Base-by-base conservation (phyloP, 108 stramenopile species). In the Bacterosira constricta region DNA sequence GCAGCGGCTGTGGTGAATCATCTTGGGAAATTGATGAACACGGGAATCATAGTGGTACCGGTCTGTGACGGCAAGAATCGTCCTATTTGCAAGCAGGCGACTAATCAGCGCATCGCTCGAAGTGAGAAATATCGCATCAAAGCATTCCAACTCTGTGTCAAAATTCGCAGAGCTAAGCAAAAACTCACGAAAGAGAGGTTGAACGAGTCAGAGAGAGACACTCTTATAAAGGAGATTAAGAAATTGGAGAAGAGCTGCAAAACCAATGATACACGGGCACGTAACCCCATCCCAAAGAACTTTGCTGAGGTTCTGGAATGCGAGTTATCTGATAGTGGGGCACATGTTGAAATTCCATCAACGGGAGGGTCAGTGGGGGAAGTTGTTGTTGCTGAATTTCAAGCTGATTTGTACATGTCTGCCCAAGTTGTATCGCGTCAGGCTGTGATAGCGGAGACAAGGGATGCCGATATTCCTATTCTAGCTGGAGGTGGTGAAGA, bases 21-120 rank as follows among this genome's bases (percentile, higher is more conserved):
- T n/a, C n/a, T n/a, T n/a, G n/a, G n/a, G n/a, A n/a, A n/a, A n/a
- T n/a, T n/a, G n/a, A n/a, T n/a, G n/a, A n/a, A n/a, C n/a, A n/a
- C n/a, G n/a, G n/a, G n/a, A n/a, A n/a, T n/a, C n/a, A n/a, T n/a
- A n/a, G n/a, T n/a, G n/a, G n/a, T 38, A 38, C 11, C n/a, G n/a
- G n/a, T n/a, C n/a, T n/a, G n/a, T n/a, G n/a, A n/a, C n/a, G n/a
- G n/a, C n/a, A n/a, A n/a, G n/a, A n/a, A n/a, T n/a, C n/a, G n/a
- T n/a, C n/a, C n/a, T n/a, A n/a, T n/a, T n/a, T n/a, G n/a, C n/a
- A 60, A 60, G 41, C 58, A 60, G 32, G 36, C 58, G 10, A 60
- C 58, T 6, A 38, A 60, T 23, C 2, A 41, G 10, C 5, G 20
- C 7, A 38, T 29, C 4, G 58, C 58, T 2, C 18, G 18, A n/a